Percentiles rank a stretch among this genome's conserved stretches.
These are phyloP conservation scores for Zanthoxylum bungeanum DNA, from an alignment of 345 rosid genomes.

Conservation along the genomic window DNA sequence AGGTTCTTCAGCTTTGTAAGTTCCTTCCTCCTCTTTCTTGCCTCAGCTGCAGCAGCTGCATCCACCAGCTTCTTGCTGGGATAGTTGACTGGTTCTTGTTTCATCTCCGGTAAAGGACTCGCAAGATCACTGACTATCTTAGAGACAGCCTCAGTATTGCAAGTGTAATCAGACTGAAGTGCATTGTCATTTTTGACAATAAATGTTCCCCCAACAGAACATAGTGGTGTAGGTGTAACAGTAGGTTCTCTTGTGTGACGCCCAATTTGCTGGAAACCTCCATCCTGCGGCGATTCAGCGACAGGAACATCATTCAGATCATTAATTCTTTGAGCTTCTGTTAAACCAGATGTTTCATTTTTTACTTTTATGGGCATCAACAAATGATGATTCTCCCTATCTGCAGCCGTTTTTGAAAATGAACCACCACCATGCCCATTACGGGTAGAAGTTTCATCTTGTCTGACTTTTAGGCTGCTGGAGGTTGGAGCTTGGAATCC, in stretches of 20 bases:
- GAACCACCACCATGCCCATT: constrained; percentile 31
- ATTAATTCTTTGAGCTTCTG: constrained; percentile 30
- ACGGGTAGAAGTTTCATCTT: constrained; percentile 29
- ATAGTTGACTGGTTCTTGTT: constrained; percentile 22
- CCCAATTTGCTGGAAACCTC: constrained; percentile 19
- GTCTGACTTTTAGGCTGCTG: constrained; percentile 23
- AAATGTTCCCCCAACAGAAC: constrained; percentile 20
- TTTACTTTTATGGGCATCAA: constrained; percentile 33
- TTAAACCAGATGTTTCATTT: constrained; percentile 38
- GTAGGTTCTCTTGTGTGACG: constrained; percentile 16
- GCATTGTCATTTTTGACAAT: constrained; percentile 20
- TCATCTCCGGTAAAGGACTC: constrained; percentile 32
- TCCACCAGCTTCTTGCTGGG: constrained; percentile 36
- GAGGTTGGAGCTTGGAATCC: constrained; percentile 29
- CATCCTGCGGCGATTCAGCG: constrained; percentile 15
- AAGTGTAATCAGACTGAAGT: constrained; percentile 7
- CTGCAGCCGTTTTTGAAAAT: constrained; percentile 32
- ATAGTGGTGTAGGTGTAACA: constrained; percentile 21
- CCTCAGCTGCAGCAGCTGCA: constrained; percentile 65
- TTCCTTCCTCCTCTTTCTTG: constrained; percentile 82
- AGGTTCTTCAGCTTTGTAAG: constrained; percentile 71
- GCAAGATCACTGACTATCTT: constrained; percentile 23
- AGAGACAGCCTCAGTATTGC: constrained; percentile 11
- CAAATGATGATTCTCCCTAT: constrained; percentile 21
- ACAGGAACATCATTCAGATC: constrained; percentile 34